Evolutionary conservation across 495 filamentous ascomycete species (phyloP), one percentile per base, ranked within the genome.

Genomic region (Aspergillus asperescens): DNA sequence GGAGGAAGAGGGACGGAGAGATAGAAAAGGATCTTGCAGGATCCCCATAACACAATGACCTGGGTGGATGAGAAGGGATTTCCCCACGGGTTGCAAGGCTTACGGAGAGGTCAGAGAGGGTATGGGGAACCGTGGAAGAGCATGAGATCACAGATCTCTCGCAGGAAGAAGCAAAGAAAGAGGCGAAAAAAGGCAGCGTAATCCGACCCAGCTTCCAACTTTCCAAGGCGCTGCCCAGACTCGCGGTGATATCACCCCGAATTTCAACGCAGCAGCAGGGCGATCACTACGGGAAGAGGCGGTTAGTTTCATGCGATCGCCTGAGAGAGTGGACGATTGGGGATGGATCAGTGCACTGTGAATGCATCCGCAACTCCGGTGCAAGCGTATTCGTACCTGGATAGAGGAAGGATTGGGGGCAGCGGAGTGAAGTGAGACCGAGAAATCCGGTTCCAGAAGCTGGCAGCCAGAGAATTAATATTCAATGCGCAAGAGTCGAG

Each of bases 91-190:
- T 35, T 35, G 41, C 62, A 46, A 61, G 55, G 52, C 50, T 58
- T 59, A 62, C 65, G 66, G 67, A 65, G 42, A 50, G 46, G 59
- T 62, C 62, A 63, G 65, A 63, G 65, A 65, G 54, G 25, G 42
- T 64, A 60, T 59, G 65, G 56, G 63, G 58, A 50, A 58, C 57
- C 50, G 48, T 50, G 58, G 56, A 50, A 45, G 59, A 61, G 56
- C 64, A 65, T 69, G 63, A 63, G 62, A 32, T 63, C 52, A 66
- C 49, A 23, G 57, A 52, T 59, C 52, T 50, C 37, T 24, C 23
- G 31, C 20, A 39, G 15, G n/a, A 44, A 54, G 34, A 39, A 44
- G 35, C 12, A 47, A 54, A 45, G 20, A 44, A 45, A 38, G 16
- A 24, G 44, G 9, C 27, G 15, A 29, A 49, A 39, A 38, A 20